A percentile compares a stretch with the other conserved stretches of the same genome.
phyloP scores from a whole-genome alignment of 306 rosid genomes.

The Oemleria cerasiformis region DNA sequence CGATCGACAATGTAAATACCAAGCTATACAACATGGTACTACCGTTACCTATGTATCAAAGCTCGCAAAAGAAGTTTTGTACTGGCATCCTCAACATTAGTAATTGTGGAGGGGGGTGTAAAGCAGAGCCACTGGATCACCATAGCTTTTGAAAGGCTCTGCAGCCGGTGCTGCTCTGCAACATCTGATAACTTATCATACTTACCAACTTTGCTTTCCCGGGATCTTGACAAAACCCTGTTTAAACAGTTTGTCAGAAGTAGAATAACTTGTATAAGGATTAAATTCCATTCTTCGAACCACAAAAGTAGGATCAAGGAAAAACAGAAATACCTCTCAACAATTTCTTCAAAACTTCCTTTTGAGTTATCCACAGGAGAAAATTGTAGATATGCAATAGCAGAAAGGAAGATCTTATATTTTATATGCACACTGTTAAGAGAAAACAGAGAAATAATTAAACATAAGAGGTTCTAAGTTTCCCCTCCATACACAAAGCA shows the following conservation, averaged over 20 bases:
- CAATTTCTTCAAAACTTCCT: constrained; percentile 92
- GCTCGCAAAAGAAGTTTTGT: constrained; percentile 78
- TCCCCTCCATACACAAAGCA: constrained; percentile 12
- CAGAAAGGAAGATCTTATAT: constrained; percentile 90
- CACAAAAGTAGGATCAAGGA: constrained; percentile 12
- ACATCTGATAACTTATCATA: constrained; percentile 63
- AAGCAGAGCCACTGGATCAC: constrained; percentile 98
- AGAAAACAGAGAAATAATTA: constrained; percentile 29
- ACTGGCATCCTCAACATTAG: constrained; percentile 63
- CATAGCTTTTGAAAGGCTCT: constrained; percentile 91
- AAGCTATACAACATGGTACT: not conserved
- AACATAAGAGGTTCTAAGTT: not conserved
- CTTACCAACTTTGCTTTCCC: constrained; percentile 70
- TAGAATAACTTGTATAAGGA: constrained; percentile 12
- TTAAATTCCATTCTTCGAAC: constrained; percentile 13
- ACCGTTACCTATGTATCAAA: constrained; percentile 68
- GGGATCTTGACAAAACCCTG: constrained; percentile 91
- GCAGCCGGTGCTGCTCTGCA: constrained; percentile 85
- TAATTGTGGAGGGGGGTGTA: constrained; percentile 89
- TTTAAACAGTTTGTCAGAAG: constrained; percentile 33
- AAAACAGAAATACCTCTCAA: constrained; percentile 59
- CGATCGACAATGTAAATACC: not conserved
- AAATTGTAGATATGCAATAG: constrained; percentile 87
- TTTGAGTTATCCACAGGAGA: constrained; percentile 64
- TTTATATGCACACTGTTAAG: constrained; percentile 72